These are phyloP conservation scores for Gymnopus androsaceus DNA, from an alignment of 1,284 basidiomycete genomes.

Conservation along the genomic window DNA sequence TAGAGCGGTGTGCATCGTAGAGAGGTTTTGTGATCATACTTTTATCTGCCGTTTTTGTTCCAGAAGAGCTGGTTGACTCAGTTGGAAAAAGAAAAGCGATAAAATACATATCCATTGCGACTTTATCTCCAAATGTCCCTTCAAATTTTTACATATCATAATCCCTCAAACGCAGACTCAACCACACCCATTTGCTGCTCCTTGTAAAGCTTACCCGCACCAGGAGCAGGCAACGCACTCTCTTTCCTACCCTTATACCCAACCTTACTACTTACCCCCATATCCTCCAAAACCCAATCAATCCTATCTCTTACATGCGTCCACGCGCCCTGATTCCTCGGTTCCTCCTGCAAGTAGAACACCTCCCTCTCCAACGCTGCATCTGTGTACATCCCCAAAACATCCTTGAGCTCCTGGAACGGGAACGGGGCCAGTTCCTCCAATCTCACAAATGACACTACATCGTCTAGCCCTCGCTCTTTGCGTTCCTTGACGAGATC, in stretches of 20 bases:
- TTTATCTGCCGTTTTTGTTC: too few species aligned
- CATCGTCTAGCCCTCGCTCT: constrained; percentile 45
- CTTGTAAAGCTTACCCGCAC: constrained; percentile 69
- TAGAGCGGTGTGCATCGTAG: too few species aligned
- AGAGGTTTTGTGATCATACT: too few species aligned
- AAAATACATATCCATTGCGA: too few species aligned
- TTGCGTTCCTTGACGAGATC: constrained; percentile 75
- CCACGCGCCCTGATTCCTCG: constrained; percentile 84
- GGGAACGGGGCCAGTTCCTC: constrained; percentile 91
- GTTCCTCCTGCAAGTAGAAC: constrained; percentile 84
- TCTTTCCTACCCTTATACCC: constrained; percentile 68
- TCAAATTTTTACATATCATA: constrained; percentile 27
- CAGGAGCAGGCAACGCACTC: constrained; percentile 78
- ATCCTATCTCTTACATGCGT: constrained; percentile 64
- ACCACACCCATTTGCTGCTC: constrained; percentile 65
- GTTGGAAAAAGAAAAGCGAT: too few species aligned
- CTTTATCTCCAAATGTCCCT: too few species aligned
- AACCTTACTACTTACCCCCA: constrained; percentile 37
- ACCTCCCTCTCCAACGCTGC: constrained; percentile 42
- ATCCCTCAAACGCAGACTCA: constrained; percentile 54
- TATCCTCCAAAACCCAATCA: constrained; percentile 47
- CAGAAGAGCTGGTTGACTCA: too few species aligned
- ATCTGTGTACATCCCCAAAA: constrained; percentile 48
- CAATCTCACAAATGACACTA: constrained; percentile 71
- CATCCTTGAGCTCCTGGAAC: constrained; percentile 51